Percentiles rank a stretch among this genome's conserved stretches.
Evolutionary conservation across 208 protist species (phyloP).

Genomic region (Angomonas desouzai): DNA sequence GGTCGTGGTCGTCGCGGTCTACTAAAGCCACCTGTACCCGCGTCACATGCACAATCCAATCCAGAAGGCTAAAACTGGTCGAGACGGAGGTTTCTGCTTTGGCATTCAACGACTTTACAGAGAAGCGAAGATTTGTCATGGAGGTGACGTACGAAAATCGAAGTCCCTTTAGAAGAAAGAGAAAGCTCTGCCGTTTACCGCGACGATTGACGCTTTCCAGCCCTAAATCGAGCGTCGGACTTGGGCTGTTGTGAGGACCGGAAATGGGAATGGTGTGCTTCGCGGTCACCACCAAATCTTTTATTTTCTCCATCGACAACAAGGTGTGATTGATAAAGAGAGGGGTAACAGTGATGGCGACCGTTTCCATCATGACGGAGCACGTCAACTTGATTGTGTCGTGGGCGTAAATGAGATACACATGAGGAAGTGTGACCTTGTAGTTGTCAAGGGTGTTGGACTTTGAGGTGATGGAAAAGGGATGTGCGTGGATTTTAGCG

Average conservation of each 20-base stretch:
- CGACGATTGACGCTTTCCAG: background rate
- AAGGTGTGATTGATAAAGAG: constrained; percentile 71
- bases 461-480: constrained; percentile 55
- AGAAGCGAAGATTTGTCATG: constrained; percentile 79
- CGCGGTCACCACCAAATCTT: constrained; percentile 31
- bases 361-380: constrained; percentile 55
- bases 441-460: constrained; percentile 34
- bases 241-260: background rate
- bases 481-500: constrained; percentile 70
- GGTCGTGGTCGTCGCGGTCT: constrained; percentile 83
- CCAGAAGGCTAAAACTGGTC: constrained; percentile 27
- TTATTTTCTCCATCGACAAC: constrained; percentile 14
- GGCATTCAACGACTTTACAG: constrained; percentile 45
- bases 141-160: constrained; percentile 74
- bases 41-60: constrained; percentile 56
- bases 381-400: constrained; percentile 52
- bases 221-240: background rate
- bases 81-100: constrained; percentile 36
- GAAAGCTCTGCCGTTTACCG: constrained; percentile 34
- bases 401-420: constrained; percentile 66
- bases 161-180: constrained; percentile 66
- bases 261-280: constrained; percentile 1
- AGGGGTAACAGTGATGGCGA: constrained; percentile 75
- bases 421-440: constrained; percentile 53
- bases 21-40: constrained; percentile 73